Conservation (phyloP, 2,329 filamentous ascomycete species). For the Fusarium avenaceum region DNA sequence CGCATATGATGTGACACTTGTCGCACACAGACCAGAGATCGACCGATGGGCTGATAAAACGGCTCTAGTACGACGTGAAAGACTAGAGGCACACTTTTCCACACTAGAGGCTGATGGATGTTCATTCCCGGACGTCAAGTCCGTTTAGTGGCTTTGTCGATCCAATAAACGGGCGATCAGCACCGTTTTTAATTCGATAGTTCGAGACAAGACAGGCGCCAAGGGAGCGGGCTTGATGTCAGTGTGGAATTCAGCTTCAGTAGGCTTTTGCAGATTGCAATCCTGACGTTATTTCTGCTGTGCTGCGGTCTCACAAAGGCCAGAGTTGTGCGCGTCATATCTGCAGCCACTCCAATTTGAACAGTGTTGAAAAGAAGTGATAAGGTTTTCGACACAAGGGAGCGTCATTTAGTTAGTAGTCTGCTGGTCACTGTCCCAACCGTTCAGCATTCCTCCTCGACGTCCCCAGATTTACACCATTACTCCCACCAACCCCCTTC, state of each 20-base stretch:
- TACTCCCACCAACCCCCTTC: background rate
- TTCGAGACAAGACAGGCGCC: constrained; percentile 5
- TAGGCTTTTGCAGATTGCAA: constrained; percentile 3
- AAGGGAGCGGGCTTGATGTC: constrained; percentile 11
- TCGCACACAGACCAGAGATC: constrained; percentile 9
- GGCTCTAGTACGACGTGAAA: constrained; percentile 17
- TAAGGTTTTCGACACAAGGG: background rate
- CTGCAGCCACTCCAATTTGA: constrained; percentile 18
- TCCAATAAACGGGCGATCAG: constrained; percentile 5
- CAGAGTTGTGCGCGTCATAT: constrained; percentile 26
- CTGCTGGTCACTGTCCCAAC: background rate
- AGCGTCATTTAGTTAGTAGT: background rate
- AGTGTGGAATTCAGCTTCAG: constrained; percentile 15
- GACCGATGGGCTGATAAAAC: constrained; percentile 23
- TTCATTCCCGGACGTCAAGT: constrained; percentile 22
- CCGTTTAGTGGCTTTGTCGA: constrained; percentile 3
- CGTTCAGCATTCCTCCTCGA: constrained; percentile 12
- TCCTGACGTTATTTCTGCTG: constrained; percentile 6
- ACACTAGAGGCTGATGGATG: constrained; percentile 6
- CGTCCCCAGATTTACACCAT: background rate
- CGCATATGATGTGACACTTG: constrained; percentile 17
- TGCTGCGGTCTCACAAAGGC: constrained; percentile 8
- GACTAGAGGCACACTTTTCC: constrained; percentile 9
- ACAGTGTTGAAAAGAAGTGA: background rate
- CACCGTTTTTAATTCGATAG: constrained; percentile 8